Evolutionary conservation across 1,284 basidiomycete genomes (phyloP).

Genomic region (Agroathelia rolfsii): DNA sequence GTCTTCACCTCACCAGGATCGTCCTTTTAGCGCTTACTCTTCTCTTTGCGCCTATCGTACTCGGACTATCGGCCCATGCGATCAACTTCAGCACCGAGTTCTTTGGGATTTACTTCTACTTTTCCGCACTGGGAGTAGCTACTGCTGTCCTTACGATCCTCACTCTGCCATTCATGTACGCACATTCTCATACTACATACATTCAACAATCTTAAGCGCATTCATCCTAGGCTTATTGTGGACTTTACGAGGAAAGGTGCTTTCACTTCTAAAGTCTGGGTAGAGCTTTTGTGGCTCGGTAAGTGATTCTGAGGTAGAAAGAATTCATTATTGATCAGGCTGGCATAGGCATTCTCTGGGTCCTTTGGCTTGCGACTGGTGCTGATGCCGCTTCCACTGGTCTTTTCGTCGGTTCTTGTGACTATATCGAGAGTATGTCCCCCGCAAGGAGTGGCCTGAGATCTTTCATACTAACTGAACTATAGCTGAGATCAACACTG

Average conservation of each 20-base stretch:
- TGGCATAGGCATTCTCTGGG: conserved; percentile 36
- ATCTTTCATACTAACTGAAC: conserved; percentile 5
- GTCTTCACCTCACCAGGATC: too few relatives aligned
- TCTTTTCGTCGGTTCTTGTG: conserved; percentile 16
- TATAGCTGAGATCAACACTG: conserved; percentile 13
- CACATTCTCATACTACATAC: conserved; percentile 1
- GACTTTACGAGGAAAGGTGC: conserved; percentile 32
- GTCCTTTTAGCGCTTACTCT: conserved; percentile 14
- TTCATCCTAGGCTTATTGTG: conserved; percentile 25
- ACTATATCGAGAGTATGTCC: conserved; percentile 13
- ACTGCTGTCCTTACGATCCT: conserved; percentile 31
- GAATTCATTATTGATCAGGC: conserved; percentile 1
- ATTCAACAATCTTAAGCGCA: conserved; percentile 1
- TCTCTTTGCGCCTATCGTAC: conserved; percentile 25
- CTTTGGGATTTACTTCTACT: conserved; percentile 15
- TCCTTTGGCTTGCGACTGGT: conserved; percentile 47
- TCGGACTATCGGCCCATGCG: conserved; percentile 26
- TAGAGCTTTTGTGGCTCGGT: conserved; percentile 36
- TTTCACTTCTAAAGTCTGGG: conserved; percentile 31
- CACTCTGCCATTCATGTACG: conserved; percentile 37
- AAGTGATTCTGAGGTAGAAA: conserved; percentile 10
- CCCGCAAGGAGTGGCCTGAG: conserved; percentile 4
- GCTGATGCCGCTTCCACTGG: conserved; percentile 24
- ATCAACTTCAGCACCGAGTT: conserved; percentile 16
- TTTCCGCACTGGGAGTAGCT: conserved; percentile 35